Percentiles rank a stretch among this genome's conserved stretches.
These are phyloP conservation scores for Podospora anserina DNA, from an alignment of 495 filamentous ascomycete species.

Conservation along the genomic window DNA sequence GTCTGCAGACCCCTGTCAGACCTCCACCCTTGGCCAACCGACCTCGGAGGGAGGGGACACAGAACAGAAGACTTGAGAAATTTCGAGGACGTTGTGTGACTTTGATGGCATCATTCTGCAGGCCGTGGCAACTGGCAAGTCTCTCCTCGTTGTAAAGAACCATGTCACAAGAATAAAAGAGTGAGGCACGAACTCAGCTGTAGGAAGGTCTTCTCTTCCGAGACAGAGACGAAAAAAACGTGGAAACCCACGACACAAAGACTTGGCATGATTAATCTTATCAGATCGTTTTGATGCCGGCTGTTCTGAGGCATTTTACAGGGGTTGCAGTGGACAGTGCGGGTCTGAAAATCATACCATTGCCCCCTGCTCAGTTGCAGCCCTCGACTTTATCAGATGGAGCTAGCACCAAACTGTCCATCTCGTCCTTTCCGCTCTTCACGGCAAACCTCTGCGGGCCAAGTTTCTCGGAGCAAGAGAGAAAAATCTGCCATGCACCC, in stretches of 20 bases:
- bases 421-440: constrained; percentile 7
- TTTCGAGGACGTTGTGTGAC: too few species aligned
- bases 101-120: too few species aligned
- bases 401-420: constrained; percentile 8
- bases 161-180: too few species aligned
- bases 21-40: constrained; percentile 17
- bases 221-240: background rate
- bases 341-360: constrained; percentile 18
- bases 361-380: background rate
- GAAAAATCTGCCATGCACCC: constrained; percentile 18
- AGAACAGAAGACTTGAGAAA: too few species aligned
- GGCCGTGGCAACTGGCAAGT: too few species aligned
- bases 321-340: constrained; percentile 5
- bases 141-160: too few species aligned
- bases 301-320: constrained; percentile 31
- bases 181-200: too few species aligned
- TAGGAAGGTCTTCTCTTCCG: background rate
- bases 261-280: constrained; percentile 41
- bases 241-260: background rate
- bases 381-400: constrained; percentile 38
- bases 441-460: background rate
- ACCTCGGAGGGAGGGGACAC: constrained; percentile 26
- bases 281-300: constrained; percentile 34
- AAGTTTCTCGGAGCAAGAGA: background rate
- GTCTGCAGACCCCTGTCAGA: constrained; percentile 9